phyloP scores from a whole-genome alignment of 305 asterid genomes.

The Fraxinus nigra region DNA sequence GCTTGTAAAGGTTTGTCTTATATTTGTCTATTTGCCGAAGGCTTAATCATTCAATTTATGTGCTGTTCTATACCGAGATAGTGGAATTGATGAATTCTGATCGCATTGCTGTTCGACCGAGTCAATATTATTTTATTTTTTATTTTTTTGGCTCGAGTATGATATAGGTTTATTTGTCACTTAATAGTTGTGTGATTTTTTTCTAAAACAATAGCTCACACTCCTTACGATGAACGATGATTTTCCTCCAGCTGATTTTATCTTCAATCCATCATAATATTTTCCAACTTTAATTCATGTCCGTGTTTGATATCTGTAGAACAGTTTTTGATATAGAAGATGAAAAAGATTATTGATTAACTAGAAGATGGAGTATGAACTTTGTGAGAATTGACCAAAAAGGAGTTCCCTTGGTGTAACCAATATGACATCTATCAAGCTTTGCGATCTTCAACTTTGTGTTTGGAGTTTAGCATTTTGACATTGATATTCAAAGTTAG shows the following conservation, averaged over 20 bases:
- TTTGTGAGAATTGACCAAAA: background rate
- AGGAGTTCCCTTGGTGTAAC: background rate
- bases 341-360: background rate
- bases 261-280: background rate
- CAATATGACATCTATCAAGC: background rate
- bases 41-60: background rate
- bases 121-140: background rate
- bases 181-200: background rate
- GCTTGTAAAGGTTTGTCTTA: background rate
- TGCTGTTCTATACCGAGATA: background rate
- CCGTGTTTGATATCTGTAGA: background rate
- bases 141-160: background rate
- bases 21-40: background rate
- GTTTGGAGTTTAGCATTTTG: background rate
- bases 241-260: background rate
- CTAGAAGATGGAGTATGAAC: background rate
- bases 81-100: background rate
- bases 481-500: slow-evolving; percentile 4
- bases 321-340: background rate
- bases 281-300: background rate
- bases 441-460: background rate
- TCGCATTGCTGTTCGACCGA: background rate
- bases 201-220: background rate
- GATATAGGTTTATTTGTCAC: background rate
- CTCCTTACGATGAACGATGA: background rate